Evolutionary conservation across 2,329 filamentous ascomycete species (phyloP).

Genomic region (Cytospora leucostoma): DNA sequence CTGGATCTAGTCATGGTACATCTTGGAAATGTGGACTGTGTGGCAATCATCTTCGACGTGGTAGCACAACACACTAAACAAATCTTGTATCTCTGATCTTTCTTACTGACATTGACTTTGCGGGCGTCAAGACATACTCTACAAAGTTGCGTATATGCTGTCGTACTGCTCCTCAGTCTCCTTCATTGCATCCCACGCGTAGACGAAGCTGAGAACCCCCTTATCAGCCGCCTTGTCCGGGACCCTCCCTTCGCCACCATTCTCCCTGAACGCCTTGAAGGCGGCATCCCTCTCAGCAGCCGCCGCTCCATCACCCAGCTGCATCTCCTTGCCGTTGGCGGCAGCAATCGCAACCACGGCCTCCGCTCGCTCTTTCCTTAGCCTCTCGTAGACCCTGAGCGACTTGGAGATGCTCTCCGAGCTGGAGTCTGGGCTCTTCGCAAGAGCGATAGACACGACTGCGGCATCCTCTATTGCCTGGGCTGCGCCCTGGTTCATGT

Average conservation of each 20-base stretch:
- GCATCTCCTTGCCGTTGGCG: conserved; percentile 45
- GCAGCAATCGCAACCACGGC: conserved; percentile 53
- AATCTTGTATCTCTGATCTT: no score
- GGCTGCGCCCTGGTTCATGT: conserved; percentile 64
- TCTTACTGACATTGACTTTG: no score
- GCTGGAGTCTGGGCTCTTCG: conserved; percentile 37
- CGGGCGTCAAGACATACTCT: background rate
- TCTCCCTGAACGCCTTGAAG: conserved; percentile 46
- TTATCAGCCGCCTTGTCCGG: conserved; percentile 56
- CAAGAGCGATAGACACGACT: conserved; percentile 44
- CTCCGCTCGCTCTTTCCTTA: conserved; percentile 52
- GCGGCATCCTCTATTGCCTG: conserved; percentile 66
- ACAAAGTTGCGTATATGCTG: conserved; percentile 19
- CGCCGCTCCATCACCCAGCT: conserved; percentile 47
- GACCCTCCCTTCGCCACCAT: conserved; percentile 42
- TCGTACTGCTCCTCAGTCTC: conserved; percentile 24
- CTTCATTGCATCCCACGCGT: conserved; percentile 25
- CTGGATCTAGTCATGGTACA: no score
- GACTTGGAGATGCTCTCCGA: conserved; percentile 46
- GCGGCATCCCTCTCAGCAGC: conserved; percentile 48
- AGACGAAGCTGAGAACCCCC: conserved; percentile 26
- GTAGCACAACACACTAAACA: no score
- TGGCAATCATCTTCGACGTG: no score
- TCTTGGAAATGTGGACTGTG: no score
- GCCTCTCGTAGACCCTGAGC: conserved; percentile 51